Evolutionary conservation across 306 rosid species (phyloP), one percentile per base, ranked within the genome.

Genomic region (Senna siamea): DNA sequence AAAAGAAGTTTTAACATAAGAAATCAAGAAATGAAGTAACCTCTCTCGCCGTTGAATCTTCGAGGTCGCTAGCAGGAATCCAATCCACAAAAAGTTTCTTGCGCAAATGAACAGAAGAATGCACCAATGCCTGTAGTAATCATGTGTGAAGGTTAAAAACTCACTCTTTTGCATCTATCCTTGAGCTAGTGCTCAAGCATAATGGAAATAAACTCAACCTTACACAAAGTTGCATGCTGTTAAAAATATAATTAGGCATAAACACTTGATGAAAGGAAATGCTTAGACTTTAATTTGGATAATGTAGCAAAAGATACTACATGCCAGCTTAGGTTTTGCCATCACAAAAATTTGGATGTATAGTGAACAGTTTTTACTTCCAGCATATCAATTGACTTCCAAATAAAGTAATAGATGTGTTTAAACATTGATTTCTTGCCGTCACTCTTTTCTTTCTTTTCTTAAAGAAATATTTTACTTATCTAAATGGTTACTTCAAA

Each of bases 31-130:
- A 73, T 76, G 66, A 57, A 14, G 34, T 63, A 52, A 91, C 97
- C 93, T 87, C 91, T 54, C 72, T 71, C 5, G 87, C 84, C 30
- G 90, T 87, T 40, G 67, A 61, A 44, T 84, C 86, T 87, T 89
- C 97, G 57, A 92, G 97, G 62, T 89, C 79, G 60, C 77, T 74
- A 26, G 97, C 97, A 18, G 95, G 76, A 60, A 92, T 82, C 96
- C 93, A 92, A 47, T 92, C 93, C 77, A 92, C 93, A 17, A 79
- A 2, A 86, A 92, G 90, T 78, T 89, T 89, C 80, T 79, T 84
- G 56, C 9, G 75, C 86, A 91, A 83, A 38, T 84, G 76, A 52
- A 92, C 93, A 58, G 97, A 87, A 52, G 97, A 94, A 76, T 89
- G 97, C 74, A 80, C 57, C 75, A 92, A 92, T 71, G 97, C 97